Conservation (phyloP, 78 protist genomes). For the Dictyostelium firmibasis region DNA sequence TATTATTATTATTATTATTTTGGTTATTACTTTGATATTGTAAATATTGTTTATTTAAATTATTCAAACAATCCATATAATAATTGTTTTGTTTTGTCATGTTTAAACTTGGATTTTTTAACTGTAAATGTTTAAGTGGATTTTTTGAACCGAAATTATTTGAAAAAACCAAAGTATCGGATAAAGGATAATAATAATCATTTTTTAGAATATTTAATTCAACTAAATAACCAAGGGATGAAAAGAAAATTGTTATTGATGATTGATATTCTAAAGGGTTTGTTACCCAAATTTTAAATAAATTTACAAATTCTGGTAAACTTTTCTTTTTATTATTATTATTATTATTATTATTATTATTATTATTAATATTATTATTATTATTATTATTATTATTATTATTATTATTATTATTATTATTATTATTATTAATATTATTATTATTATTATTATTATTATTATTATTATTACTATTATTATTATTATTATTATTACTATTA, state of each 20-base stretch:
- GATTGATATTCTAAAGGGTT: neutral
- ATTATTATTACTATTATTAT: neutral
- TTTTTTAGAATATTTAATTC: conserved; percentile 6
- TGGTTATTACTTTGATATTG: neutral
- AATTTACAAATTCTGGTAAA: neutral
- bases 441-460: neutral
- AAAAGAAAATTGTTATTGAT: conserved; percentile 36
- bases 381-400: neutral
- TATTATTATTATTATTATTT: neutral
- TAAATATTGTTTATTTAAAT: neutral
- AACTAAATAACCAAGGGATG: conserved; percentile 44
- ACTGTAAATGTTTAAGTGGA: neutral
- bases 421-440: neutral
- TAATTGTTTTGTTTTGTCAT: neutral
- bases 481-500: neutral
- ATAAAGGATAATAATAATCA: conserved; percentile 13
- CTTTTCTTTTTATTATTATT: conserved; percentile 4
- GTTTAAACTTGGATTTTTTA: neutral
- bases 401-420: neutral
- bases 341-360: conserved; percentile 3
- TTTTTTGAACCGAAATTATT: neutral
- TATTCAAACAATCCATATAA: neutral
- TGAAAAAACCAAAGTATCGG: neutral
- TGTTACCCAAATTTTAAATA: neutral
- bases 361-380: neutral